phyloP scores from a whole-genome alignment of 2,329 filamentous ascomycete genomes.

The Diaporthe vexans region DNA sequence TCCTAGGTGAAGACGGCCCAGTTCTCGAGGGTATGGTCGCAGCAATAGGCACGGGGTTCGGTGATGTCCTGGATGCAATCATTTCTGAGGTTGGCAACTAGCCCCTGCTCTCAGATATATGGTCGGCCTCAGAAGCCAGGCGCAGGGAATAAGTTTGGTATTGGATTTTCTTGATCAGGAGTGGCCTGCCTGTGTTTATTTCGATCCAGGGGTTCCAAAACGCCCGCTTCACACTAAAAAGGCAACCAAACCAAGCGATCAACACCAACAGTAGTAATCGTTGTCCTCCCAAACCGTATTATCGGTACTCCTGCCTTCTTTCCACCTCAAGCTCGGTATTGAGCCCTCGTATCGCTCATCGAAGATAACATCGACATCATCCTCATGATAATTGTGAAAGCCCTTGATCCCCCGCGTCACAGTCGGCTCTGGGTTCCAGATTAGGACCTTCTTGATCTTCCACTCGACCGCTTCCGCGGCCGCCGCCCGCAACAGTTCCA shows the following conservation, averaged over 20 bases:
- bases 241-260: not conserved
- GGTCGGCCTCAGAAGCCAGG: not conserved
- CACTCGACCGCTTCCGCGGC: conserved; percentile 51
- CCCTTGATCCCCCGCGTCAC: conserved; percentile 48
- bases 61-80: conserved; percentile 43
- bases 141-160: not conserved
- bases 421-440: conserved; percentile 55
- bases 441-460: conserved; percentile 51
- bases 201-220: not conserved
- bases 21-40: conserved; percentile 44
- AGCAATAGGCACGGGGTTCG: conserved; percentile 45
- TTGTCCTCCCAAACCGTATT: conserved; percentile 50
- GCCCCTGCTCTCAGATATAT: not conserved
- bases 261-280: conserved; percentile 51
- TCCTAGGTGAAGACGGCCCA: conserved; percentile 41
- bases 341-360: conserved; percentile 50
- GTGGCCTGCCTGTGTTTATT: not conserved
- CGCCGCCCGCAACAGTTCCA: conserved; percentile 51
- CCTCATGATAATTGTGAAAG: conserved; percentile 56
- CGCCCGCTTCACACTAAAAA: not conserved
- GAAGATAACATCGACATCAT: conserved; percentile 47
- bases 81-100: conserved; percentile 11
- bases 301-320: conserved; percentile 46
- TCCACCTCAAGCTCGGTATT: conserved; percentile 55
- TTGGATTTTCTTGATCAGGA: not conserved